phyloP scores from a whole-genome alignment of 306 rosid species.

The Abrus precatorius region DNA sequence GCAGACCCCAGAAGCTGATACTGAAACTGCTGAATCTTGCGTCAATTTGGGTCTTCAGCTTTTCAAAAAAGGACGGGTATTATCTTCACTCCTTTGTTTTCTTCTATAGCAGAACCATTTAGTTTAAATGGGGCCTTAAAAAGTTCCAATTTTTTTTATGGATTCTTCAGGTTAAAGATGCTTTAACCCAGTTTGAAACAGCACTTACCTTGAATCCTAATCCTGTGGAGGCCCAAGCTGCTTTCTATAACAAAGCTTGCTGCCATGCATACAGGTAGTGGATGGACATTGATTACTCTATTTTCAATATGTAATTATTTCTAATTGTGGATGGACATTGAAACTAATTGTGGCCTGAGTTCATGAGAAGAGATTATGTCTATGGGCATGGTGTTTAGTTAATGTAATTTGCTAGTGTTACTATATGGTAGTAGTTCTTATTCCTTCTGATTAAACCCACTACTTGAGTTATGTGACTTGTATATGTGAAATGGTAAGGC shows the following conservation, averaged over 20 bases:
- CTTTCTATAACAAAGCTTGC: conserved; percentile 95
- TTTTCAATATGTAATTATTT: conserved; percentile 25
- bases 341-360: conserved; percentile 23
- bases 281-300: conserved; percentile 19
- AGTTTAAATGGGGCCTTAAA: conserved; percentile 14
- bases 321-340: neutral
- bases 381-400: conserved; percentile 2
- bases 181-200: conserved; percentile 83
- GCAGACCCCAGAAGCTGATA: conserved; percentile 70
- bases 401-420: conserved; percentile 9
- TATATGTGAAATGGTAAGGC: conserved; percentile 22
- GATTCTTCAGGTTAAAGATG: conserved; percentile 90
- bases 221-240: conserved; percentile 93
- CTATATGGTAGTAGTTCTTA: neutral
- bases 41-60: conserved; percentile 92
- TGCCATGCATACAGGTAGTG: conserved; percentile 89
- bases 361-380: conserved; percentile 10
- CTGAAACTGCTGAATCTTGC: conserved; percentile 79
- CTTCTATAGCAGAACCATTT: neutral
- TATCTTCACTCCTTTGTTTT: conserved; percentile 4
- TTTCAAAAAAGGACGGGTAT: conserved; percentile 94
- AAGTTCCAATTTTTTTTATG: conserved; percentile 6
- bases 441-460: conserved; percentile 36
- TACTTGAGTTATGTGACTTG: conserved; percentile 7
- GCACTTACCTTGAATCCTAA: conserved; percentile 87